Evolutionary conservation across 495 filamentous ascomycete genomes (phyloP).

Genomic region (Glutinoglossum americanum): DNA sequence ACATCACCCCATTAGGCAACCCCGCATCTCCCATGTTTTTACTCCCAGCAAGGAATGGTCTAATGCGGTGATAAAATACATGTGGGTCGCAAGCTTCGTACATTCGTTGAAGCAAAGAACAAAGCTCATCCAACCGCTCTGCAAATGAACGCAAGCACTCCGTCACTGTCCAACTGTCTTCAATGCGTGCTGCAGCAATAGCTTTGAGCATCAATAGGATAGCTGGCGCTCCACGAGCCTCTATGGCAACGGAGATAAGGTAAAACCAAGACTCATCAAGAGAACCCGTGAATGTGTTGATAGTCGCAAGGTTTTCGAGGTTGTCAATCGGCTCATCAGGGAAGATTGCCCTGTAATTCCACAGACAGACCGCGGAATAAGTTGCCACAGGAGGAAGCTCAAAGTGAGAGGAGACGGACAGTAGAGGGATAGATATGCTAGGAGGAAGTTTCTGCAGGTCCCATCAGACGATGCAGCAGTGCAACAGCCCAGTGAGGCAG

Average conservation of each 20-base stretch:
- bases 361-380: slow-evolving; percentile 75
- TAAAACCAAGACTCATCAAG: slow-evolving; percentile 98
- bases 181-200: slow-evolving; percentile 54
- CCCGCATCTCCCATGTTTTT: slow-evolving; percentile 95
- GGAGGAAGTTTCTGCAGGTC: slow-evolving; percentile 55
- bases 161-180: slow-evolving; percentile 48
- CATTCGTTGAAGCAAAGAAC: slow-evolving; percentile 53
- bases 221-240: slow-evolving; percentile 76
- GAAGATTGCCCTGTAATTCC: slow-evolving; percentile 91
- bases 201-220: slow-evolving; percentile 75
- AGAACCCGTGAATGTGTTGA: slow-evolving; percentile 84
- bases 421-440: slow-evolving; percentile 61
- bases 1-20: slow-evolving; percentile 65
- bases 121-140: slow-evolving; percentile 70
- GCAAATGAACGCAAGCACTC: slow-evolving; percentile 56
- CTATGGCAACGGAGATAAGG: slow-evolving; percentile 82
- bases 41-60: slow-evolving; percentile 83
- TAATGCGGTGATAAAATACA: slow-evolving; percentile 82
- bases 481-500: neutral
- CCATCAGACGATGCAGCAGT: neutral
- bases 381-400: slow-evolving; percentile 88
- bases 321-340: slow-evolving; percentile 55
- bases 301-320: slow-evolving; percentile 62
- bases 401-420: slow-evolving; percentile 54
- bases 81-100: slow-evolving; percentile 83